phyloP scores from a whole-genome alignment of 108 stramenopile species.

The Schizochytrium sp. region DNA sequence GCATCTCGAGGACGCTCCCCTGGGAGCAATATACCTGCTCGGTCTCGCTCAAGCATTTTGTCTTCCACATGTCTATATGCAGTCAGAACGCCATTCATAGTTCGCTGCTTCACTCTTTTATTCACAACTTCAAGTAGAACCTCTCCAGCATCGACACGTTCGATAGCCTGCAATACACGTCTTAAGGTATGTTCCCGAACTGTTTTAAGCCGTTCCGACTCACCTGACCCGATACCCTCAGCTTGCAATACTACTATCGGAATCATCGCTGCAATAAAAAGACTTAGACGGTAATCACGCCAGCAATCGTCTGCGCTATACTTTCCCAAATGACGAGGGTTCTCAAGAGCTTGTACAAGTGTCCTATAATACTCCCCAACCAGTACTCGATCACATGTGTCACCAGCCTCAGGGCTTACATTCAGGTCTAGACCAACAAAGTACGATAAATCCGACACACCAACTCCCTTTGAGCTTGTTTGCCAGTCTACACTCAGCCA shows the following conservation, averaged over 20 bases:
- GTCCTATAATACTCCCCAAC: conserved; percentile 15
- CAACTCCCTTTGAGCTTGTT: conserved; percentile 17
- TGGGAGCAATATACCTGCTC: neutral
- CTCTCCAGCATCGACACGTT: neutral
- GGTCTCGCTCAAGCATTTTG: conserved; percentile 39
- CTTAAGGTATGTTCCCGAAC: conserved; percentile 3
- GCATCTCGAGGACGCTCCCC: neutral
- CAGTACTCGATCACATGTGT: neutral
- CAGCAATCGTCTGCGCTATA: conserved; percentile 36
- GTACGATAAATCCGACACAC: neutral
- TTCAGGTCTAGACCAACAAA: conserved; percentile 34
- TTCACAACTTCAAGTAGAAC: neutral
- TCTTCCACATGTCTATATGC: conserved; percentile 22
- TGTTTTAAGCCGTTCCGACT: neutral
- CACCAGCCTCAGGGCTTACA: neutral
- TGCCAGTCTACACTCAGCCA: conserved; percentile 57
- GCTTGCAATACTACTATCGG: neutral
- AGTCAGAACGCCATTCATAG: conserved; percentile 23
- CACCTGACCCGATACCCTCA: neutral
- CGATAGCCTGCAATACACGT: neutral
- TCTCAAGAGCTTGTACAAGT: neutral
- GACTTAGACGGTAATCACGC: conserved; percentile 45
- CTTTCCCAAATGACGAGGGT: no score
- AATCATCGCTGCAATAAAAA: neutral
- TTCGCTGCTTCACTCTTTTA: neutral